A percentile compares a stretch with the other conserved stretches of the same genome.
phyloP scores from a whole-genome alignment of 176 grass and related monocot species.

The Paspalum vaginatum region DNA sequence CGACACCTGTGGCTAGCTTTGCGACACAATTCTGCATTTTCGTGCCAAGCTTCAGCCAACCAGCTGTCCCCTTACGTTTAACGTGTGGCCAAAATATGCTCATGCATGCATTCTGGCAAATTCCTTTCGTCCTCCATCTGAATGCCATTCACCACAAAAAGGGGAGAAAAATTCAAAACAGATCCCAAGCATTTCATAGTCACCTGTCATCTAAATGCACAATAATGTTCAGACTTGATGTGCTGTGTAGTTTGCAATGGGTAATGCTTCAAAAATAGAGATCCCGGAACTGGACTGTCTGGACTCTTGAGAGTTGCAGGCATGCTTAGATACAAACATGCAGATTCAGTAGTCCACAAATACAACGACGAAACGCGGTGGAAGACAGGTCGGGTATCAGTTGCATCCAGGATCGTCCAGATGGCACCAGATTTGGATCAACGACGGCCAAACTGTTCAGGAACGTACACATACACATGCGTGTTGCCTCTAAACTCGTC shows the following conservation, averaged over 20 bases:
- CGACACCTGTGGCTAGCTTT: no score
- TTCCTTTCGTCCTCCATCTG: background rate
- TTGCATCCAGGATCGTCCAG: slow-evolving; percentile 13
- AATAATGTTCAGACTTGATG: background rate
- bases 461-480: slow-evolving; percentile 39
- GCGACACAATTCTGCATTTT: background rate
- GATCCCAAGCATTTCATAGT: background rate
- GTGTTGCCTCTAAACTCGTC: background rate
- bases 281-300: background rate
- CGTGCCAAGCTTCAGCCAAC: slow-evolving; percentile 16
- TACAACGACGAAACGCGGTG: background rate
- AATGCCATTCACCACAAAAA: background rate
- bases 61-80: background rate
- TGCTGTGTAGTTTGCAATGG: no score
- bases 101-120: background rate
- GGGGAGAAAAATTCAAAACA: background rate
- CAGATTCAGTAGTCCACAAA: slow-evolving; percentile 9
- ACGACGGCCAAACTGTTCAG: slow-evolving; percentile 28
- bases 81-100: background rate
- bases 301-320: background rate
- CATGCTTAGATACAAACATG: background rate
- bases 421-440: background rate
- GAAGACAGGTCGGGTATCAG: slow-evolving; percentile 23
- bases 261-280: background rate
- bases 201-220: background rate